Evolutionary conservation across 2,329 filamentous ascomycete species (phyloP), one percentile per base, ranked within the genome.

Genomic region (Aspergillus ochraceus): DNA sequence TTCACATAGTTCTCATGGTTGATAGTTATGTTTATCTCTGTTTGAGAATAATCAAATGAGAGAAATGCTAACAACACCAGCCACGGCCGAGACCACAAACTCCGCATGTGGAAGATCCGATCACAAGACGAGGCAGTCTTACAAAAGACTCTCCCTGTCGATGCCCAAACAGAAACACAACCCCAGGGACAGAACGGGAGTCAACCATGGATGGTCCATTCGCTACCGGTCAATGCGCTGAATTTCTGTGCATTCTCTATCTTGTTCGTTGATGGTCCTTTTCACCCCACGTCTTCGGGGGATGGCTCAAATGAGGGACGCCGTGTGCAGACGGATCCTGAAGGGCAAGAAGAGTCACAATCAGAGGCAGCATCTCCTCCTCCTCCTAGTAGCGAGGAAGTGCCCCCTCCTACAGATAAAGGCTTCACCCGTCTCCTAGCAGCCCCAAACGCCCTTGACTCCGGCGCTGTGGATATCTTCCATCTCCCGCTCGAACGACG

Each of bases 51-150:
- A n/a, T n/a, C n/a, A n/a, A n/a, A n/a, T n/a, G n/a, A n/a, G n/a
- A n/a, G n/a, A n/a, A 17, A 36, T 52, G 45, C 57, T 68, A 60
- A 71, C 24, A 26, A 24, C 22, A 59, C 39, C 64, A 97, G 93
- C 39, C 93, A 98, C 77, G 94, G 94, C 14, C 86, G 95, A 73
- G 95, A 99, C 73, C 90, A 95, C 73, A 90, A 88, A 70, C 83
- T 98, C 52, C 83, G 90, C 22, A 88, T 96, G 19, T 99, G 95
- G 95, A 88, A 90, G 69, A 73, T 97, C 14, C 77, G 81, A 12
- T 86, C 90, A 57, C 89, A 95, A 69, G 74, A 81, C 22, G 74
- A 79, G 17, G 60, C 64, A 1, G 59, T 69, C 3, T 70, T 97
- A 64, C 90, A 88, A 68, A 88, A 83, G 36, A 79, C 79, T 9